Evolutionary conservation across 345 rosid species (phyloP).

Genomic region (Orychophragmus violaceus): DNA sequence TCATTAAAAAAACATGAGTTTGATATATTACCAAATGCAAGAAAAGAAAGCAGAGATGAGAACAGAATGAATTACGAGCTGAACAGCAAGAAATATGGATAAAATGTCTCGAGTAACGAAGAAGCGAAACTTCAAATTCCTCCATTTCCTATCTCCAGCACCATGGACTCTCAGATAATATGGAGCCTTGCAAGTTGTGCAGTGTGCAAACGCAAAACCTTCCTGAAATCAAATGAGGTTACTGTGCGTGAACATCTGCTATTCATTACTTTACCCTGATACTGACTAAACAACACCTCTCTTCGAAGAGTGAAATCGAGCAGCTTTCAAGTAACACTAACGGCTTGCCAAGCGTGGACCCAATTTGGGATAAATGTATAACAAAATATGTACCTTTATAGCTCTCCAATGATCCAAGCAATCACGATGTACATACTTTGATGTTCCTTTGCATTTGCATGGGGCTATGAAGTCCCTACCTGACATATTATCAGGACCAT

Average conservation of each 20-base stretch:
- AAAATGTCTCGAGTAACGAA: slow-evolving; percentile 95
- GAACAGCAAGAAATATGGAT: slow-evolving; percentile 88
- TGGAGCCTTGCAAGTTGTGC: slow-evolving; percentile 98
- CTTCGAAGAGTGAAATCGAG: neutral
- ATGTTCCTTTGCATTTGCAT: slow-evolving; percentile 97
- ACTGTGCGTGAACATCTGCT: neutral
- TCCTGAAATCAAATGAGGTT: slow-evolving; percentile 47
- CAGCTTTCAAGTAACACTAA: slow-evolving; percentile 1
- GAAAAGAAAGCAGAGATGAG: neutral
- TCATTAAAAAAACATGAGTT: neutral
- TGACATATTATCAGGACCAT: slow-evolving; percentile 25
- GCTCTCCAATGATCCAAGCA: slow-evolving; percentile 99
- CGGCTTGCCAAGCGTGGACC: neutral
- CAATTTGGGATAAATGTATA: neutral
- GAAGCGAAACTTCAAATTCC: slow-evolving; percentile 90
- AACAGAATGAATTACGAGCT: slow-evolving; percentile 52
- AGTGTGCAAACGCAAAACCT: slow-evolving; percentile 99
- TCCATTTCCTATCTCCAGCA: slow-evolving; percentile 96
- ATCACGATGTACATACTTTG: slow-evolving; percentile 94
- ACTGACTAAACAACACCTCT: neutral
- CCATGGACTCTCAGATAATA: slow-evolving; percentile 96
- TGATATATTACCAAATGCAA: neutral
- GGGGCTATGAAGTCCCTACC: slow-evolving; percentile 99
- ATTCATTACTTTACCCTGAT: neutral
- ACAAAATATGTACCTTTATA: slow-evolving; percentile 47